These are phyloP conservation scores for Fusarium floridanum DNA, from an alignment of 2,329 filamentous ascomycete species.

Conservation along the genomic window DNA sequence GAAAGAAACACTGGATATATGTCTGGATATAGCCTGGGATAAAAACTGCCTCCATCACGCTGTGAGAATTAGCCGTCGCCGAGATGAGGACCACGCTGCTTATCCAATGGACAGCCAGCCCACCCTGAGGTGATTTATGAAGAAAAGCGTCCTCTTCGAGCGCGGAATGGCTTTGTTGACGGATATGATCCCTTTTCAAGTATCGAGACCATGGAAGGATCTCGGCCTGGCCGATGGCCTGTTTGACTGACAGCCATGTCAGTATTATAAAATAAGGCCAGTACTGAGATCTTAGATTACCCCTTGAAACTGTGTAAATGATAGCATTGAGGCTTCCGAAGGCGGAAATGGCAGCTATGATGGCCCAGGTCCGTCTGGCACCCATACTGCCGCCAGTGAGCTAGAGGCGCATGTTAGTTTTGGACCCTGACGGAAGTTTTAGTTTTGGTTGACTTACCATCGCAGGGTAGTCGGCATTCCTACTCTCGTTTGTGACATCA, in stretches of 20 bases:
- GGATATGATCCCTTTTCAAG: not conserved
- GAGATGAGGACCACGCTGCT: not conserved
- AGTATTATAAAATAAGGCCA: not conserved
- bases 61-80: not conserved
- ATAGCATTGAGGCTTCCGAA: slow-evolving; percentile 12
- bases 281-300: not conserved
- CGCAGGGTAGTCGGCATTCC: not conserved
- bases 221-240: slow-evolving; percentile 2
- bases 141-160: not conserved
- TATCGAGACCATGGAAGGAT: slow-evolving; percentile 8
- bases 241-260: not conserved
- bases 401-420: not conserved
- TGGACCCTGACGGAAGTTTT: not conserved
- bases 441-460: not conserved
- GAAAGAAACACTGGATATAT: slow-evolving; percentile 11
- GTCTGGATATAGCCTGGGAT: slow-evolving; percentile 12
- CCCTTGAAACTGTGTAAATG: slow-evolving; percentile 7
- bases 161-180: not conserved
- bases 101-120: slow-evolving; percentile 2
- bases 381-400: not conserved
- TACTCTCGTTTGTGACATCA: not conserved
- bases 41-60: not conserved
- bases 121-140: slow-evolving; percentile 2
- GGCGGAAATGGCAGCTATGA: slow-evolving; percentile 5
- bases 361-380: not conserved